A percentile compares a stretch with the other conserved stretches of the same genome.
Evolutionary conservation across 257 asterid genomes (phyloP).

Genomic region (Fraxinus excelsior): DNA sequence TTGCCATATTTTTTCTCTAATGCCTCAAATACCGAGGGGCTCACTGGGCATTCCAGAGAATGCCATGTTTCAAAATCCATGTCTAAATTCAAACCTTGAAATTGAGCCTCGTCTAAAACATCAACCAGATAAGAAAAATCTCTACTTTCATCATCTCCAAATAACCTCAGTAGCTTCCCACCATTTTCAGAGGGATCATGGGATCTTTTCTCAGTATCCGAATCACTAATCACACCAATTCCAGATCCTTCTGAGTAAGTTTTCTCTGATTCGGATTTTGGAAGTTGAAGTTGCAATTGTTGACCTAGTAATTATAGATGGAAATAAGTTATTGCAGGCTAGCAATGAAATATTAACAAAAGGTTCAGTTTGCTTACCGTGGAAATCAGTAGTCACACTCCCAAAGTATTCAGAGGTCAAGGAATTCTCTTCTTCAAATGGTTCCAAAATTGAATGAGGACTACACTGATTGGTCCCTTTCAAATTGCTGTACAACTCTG

Average conservation of each 20-base stretch:
- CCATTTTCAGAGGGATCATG: constrained; percentile 27
- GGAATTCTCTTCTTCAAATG: constrained; percentile 32
- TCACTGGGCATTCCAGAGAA: constrained; percentile 51
- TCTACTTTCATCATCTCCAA: constrained; percentile 49
- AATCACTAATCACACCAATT: constrained; percentile 62
- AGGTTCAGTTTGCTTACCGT: constrained; percentile 26
- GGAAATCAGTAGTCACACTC: constrained; percentile 33
- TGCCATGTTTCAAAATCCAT: constrained; percentile 43
- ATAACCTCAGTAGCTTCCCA: constrained; percentile 39
- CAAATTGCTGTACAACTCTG: constrained; percentile 31
- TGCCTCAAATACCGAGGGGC: constrained; percentile 48
- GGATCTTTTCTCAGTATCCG: constrained; percentile 38
- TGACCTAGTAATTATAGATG: constrained; percentile 41
- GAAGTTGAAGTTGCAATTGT: constrained; percentile 45
- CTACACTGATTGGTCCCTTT: constrained; percentile 53
- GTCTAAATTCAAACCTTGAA: constrained; percentile 35
- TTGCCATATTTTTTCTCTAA: constrained; percentile 71
- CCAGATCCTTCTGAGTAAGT: constrained; percentile 63
- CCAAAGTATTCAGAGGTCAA: constrained; percentile 30
- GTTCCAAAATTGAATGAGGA: constrained; percentile 70
- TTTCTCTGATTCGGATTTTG: constrained; percentile 48
- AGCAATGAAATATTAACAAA: neutral
- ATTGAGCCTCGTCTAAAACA: constrained; percentile 64
- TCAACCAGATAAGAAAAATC: constrained; percentile 73
- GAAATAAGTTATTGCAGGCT: constrained; percentile 17